Evolutionary conservation across 805 yeast genomes (phyloP).

Genomic region (Tetrapisispora namnaoensis): DNA sequence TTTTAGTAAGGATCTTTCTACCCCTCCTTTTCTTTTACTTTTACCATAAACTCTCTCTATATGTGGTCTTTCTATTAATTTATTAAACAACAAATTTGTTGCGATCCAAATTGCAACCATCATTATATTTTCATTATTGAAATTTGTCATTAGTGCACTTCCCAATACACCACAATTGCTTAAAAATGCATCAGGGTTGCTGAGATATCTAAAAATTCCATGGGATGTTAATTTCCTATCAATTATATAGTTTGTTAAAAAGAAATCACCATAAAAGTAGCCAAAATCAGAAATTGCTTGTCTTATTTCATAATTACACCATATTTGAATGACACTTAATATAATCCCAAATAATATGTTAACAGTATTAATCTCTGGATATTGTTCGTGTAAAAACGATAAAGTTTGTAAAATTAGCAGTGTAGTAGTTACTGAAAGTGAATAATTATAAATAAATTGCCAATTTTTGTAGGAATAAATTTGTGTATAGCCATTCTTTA

Average conservation of each 20-base stretch:
- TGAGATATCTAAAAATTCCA: constrained; percentile 72
- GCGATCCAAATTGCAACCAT: constrained; percentile 56
- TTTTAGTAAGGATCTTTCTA: constrained; percentile 32
- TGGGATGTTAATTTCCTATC: constrained; percentile 53
- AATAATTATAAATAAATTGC: constrained; percentile 51
- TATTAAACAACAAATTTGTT: constrained; percentile 53
- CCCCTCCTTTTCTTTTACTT: constrained; percentile 45
- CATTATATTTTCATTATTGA: constrained; percentile 39
- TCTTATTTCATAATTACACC: constrained; percentile 61
- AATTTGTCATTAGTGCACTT: constrained; percentile 46
- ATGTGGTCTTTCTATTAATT: constrained; percentile 67
- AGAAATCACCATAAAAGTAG: constrained; percentile 84
- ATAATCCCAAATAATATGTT: constrained; percentile 46
- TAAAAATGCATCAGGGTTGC: constrained; percentile 70
- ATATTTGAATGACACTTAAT: constrained; percentile 50
- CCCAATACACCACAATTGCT: constrained; percentile 81
- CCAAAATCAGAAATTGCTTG: constrained; percentile 71
- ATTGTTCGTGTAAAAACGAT: constrained; percentile 22
- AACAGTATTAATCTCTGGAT: constrained; percentile 17
- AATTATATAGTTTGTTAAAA: constrained; percentile 44
- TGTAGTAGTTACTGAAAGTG: constrained; percentile 46
- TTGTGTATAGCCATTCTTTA: constrained; percentile 31
- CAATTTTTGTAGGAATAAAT: constrained; percentile 60
- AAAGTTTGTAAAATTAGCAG: constrained; percentile 35
- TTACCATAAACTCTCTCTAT: constrained; percentile 69